Conservation (phyloP, 1,284 basidiomycete species). For the Ceratobasidium sp. region DNA sequence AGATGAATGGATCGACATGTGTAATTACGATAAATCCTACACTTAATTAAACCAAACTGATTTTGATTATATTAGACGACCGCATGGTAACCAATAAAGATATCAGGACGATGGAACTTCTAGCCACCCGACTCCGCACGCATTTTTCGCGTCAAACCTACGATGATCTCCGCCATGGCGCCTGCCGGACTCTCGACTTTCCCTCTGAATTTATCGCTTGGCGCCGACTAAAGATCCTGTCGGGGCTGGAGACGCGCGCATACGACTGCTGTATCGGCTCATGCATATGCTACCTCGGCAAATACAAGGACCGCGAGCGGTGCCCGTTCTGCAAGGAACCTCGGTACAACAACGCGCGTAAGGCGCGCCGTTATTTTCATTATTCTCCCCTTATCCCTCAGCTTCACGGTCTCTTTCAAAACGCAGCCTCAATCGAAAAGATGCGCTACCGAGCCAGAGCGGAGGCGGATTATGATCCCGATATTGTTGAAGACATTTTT, state of each 20-base stretch:
- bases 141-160: slow-evolving; percentile 24
- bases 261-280: slow-evolving; percentile 28
- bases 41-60: neutral
- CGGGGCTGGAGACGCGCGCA: neutral
- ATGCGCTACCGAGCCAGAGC: neutral
- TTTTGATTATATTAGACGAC: neutral
- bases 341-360: neutral
- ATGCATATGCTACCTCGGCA: slow-evolving; percentile 10
- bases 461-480: neutral
- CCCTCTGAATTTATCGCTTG: slow-evolving; percentile 21
- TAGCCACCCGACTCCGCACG: neutral
- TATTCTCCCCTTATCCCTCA: slow-evolving; percentile 30
- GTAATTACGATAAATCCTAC: neutral
- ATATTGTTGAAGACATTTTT: neutral
- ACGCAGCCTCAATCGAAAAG: neutral
- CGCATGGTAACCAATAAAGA: neutral
- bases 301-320: neutral
- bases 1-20: slow-evolving; percentile 21
- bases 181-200: neutral
- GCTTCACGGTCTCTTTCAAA: slow-evolving; percentile 14
- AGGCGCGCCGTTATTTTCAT: neutral
- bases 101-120: neutral
- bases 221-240: slow-evolving; percentile 16
- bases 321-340: slow-evolving; percentile 7
- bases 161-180: neutral